Evolutionary conservation across 23 red algal species (phyloP).

Genomic region (Agarophyton chilense): DNA sequence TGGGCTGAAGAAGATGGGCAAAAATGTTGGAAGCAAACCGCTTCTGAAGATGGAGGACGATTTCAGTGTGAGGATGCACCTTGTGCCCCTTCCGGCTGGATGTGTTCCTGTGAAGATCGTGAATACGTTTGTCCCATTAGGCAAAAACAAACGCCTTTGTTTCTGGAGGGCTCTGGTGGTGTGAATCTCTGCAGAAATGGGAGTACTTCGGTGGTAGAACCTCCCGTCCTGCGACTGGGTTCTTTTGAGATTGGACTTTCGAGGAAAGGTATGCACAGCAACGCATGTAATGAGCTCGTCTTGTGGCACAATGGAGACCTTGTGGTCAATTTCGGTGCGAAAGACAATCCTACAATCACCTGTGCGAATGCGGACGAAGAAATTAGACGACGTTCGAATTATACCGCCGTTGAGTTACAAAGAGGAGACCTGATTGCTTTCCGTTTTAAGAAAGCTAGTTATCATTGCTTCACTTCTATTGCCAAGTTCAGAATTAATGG

Average conservation of each 20-base stretch:
- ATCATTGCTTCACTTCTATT: slow-evolving; percentile 34
- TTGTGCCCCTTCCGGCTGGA: slow-evolving; percentile 23
- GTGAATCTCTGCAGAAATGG: slow-evolving; percentile 4
- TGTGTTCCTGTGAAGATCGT: slow-evolving; percentile 50
- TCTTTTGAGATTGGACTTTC: slow-evolving; percentile 22
- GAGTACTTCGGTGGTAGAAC: not conserved
- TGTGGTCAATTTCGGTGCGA: slow-evolving; percentile 22
- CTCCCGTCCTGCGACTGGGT: slow-evolving; percentile 14
- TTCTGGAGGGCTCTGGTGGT: not conserved
- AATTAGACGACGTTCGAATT: slow-evolving; percentile 21
- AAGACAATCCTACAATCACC: slow-evolving; percentile 21
- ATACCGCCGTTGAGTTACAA: slow-evolving; percentile 18
- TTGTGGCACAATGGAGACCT: slow-evolving; percentile 47
- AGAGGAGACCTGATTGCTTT: slow-evolving; percentile 42
- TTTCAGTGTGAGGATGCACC: not conserved
- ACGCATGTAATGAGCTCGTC: slow-evolving; percentile 35
- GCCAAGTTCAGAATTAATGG: slow-evolving; percentile 44
- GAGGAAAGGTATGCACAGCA: slow-evolving; percentile 24
- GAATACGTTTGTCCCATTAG: slow-evolving; percentile 33
- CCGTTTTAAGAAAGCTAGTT: slow-evolving; percentile 52
- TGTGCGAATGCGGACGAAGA: slow-evolving; percentile 23
- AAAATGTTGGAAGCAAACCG: slow-evolving; percentile 14
- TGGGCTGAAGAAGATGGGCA: not conserved
- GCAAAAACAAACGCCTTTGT: not conserved
- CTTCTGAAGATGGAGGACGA: not conserved